Conservation (phyloP, 2,329 filamentous ascomycete species). For the Rhinocladiella similis region DNA sequence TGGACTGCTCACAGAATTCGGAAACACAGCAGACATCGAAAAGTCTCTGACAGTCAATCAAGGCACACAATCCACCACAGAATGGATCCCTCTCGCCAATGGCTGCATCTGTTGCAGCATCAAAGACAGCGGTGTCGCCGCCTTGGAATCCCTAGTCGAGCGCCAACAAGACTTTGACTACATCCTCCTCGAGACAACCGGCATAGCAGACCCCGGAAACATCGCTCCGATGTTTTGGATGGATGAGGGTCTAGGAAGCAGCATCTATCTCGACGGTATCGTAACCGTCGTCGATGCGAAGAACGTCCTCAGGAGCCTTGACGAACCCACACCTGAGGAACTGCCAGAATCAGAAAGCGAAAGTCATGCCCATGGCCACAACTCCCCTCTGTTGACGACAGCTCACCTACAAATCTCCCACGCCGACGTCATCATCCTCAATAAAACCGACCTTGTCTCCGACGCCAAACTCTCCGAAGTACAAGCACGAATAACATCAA, state of each 20-base stretch:
- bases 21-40: constrained; percentile 88
- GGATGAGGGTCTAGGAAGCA: constrained; percentile 90
- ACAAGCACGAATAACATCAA: constrained; percentile 70
- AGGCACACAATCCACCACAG: constrained; percentile 77
- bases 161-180: constrained; percentile 82
- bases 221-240: constrained; percentile 97
- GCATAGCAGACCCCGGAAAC: constrained; percentile 91
- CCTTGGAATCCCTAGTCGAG: constrained; percentile 94
- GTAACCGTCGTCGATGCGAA: constrained; percentile 95
- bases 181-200: constrained; percentile 94
- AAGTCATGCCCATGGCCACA: constrained; percentile 38
- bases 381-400: constrained; percentile 77
- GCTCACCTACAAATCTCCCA: constrained; percentile 97
- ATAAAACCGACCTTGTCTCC: constrained; percentile 85
- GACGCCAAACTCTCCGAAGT: constrained; percentile 68
- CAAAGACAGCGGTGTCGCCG: constrained; percentile 92
- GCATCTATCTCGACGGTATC: constrained; percentile 94
- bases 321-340: constrained; percentile 59
- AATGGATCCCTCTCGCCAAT: constrained; percentile 95
- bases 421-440: constrained; percentile 90
- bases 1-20: constrained; percentile 62
- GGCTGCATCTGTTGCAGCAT: constrained; percentile 98
- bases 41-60: constrained; percentile 91
- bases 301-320: constrained; percentile 80
- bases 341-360: constrained; percentile 48